These are phyloP conservation scores for Alternaria panax DNA, from an alignment of 2,329 filamentous ascomycete genomes.

Conservation along the genomic window DNA sequence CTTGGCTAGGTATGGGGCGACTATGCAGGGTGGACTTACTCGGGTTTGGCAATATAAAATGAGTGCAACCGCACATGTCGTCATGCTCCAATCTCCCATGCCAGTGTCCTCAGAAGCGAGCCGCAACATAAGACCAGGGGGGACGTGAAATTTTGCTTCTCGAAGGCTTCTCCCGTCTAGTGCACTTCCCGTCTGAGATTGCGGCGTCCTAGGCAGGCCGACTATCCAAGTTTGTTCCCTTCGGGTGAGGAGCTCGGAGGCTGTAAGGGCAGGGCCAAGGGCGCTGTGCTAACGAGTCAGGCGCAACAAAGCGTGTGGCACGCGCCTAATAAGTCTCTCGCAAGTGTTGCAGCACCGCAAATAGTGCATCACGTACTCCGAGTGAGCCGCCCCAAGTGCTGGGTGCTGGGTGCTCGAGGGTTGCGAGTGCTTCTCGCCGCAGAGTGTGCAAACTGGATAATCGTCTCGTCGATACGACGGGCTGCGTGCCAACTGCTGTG, in stretches of 20 bases:
- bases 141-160: slow-evolving; percentile 4
- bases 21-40: slow-evolving; percentile 18
- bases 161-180: slow-evolving; percentile 13
- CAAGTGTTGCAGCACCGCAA: slow-evolving; percentile 21
- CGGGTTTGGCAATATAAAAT: slow-evolving; percentile 22
- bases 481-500: neutral
- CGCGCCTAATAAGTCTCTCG: slow-evolving; percentile 9
- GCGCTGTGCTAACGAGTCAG: slow-evolving; percentile 29
- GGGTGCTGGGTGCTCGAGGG: too few species aligned
- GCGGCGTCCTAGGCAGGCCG: neutral
- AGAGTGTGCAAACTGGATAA: neutral
- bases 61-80: slow-evolving; percentile 23
- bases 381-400: neutral
- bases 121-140: slow-evolving; percentile 19
- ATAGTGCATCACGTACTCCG: slow-evolving; percentile 4
- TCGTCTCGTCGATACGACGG: neutral
- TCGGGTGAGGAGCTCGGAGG: slow-evolving; percentile 9
- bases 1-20: slow-evolving; percentile 10
- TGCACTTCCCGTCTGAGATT: slow-evolving; percentile 12
- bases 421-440: neutral
- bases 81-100: slow-evolving; percentile 27
- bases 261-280: slow-evolving; percentile 12
- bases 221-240: neutral
- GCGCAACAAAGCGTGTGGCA: slow-evolving; percentile 18
- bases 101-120: slow-evolving; percentile 12